Conservation (phyloP, 306 rosid species). For the Acacia melanoxylon region DNA sequence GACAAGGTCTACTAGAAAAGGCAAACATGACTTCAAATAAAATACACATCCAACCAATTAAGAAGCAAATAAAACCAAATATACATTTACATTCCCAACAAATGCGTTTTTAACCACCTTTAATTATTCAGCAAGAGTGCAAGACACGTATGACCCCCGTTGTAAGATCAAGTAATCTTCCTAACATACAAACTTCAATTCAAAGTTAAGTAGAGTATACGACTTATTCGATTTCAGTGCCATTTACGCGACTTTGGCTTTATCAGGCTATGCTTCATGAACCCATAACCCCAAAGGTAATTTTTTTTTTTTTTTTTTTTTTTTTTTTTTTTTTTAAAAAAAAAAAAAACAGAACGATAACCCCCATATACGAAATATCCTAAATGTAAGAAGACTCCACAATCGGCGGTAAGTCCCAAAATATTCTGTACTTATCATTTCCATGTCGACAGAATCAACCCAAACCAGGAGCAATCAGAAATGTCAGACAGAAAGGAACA, state of each 20-base stretch:
- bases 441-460: not conserved
- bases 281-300: not conserved
- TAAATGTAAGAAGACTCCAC: not conserved
- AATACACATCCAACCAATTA: not conserved
- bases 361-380: not conserved
- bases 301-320: no score
- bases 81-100: not conserved
- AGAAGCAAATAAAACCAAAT: not conserved
- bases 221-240: not conserved
- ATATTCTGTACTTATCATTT: not conserved
- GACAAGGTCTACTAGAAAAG: not conserved
- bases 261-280: not conserved
- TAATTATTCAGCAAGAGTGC: not conserved
- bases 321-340: no score
- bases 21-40: not conserved
- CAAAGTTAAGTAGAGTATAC: not conserved
- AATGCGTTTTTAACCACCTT: not conserved
- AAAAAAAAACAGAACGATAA: not conserved
- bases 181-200: not conserved
- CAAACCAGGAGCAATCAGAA: not conserved
- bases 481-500: not conserved
- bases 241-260: not conserved
- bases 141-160: not conserved
- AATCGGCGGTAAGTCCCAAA: not conserved
- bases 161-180: not conserved